Evolutionary conservation across 495 filamentous ascomycete genomes (phyloP).

Genomic region (Cercophora newfieldiana): DNA sequence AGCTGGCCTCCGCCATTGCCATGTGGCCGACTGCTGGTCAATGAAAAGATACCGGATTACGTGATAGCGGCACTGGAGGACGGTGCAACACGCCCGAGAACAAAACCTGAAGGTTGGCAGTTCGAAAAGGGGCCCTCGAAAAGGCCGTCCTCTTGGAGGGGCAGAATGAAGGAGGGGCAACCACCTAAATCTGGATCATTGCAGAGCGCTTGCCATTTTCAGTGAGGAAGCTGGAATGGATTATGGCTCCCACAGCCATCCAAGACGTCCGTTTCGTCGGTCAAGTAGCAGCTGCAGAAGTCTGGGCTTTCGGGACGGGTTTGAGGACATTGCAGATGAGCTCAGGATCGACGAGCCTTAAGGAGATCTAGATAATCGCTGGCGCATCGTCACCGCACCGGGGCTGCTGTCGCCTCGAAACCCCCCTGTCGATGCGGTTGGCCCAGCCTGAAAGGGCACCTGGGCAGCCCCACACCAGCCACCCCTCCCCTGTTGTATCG

Average conservation of each 20-base stretch:
- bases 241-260: background rate
- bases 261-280: background rate
- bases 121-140: background rate
- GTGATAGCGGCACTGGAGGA: slow-evolving; percentile 18
- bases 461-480: background rate
- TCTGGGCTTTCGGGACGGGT: background rate
- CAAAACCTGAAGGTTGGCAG: background rate
- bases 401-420: background rate
- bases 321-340: background rate
- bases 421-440: background rate
- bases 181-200: background rate
- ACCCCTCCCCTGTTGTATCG: slow-evolving; percentile 1
- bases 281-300: slow-evolving; percentile 2
- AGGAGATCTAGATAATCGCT: slow-evolving; percentile 10
- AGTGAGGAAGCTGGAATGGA: background rate
- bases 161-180: background rate
- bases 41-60: slow-evolving; percentile 22
- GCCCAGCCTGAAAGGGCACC: background rate
- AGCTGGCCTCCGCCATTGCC: slow-evolving; percentile 21
- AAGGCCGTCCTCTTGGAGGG: background rate
- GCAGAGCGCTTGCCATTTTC: background rate
- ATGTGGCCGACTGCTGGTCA: slow-evolving; percentile 25
- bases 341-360: slow-evolving; percentile 5
- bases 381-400: background rate
- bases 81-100: background rate